Percentiles rank a stretch among this genome's conserved stretches.
Evolutionary conservation across 495 filamentous ascomycete species (phyloP).

Genomic region (Terfezia claveryi): DNA sequence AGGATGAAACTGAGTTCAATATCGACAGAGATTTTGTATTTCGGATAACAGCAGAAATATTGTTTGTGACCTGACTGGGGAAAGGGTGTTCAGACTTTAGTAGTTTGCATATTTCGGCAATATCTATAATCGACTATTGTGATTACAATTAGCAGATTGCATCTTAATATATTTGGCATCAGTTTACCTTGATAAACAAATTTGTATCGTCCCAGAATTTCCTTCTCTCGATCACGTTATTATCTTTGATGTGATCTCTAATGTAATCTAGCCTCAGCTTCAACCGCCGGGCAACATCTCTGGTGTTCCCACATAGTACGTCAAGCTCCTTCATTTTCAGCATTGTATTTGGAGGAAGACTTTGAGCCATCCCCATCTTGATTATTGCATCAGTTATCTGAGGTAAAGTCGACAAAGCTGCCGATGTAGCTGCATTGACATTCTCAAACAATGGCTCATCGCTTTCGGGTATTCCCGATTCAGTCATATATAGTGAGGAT

Average conservation of each 20-base stretch:
- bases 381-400: conserved; percentile 13
- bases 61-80: conserved; percentile 11
- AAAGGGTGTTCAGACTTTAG: conserved; percentile 16
- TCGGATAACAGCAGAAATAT: conserved; percentile 15
- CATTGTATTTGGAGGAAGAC: conserved; percentile 9
- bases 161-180: neutral
- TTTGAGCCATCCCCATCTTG: conserved; percentile 11
- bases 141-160: neutral
- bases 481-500: conserved; percentile 1
- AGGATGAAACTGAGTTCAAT: conserved; percentile 13
- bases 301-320: conserved; percentile 11
- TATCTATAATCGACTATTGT: conserved; percentile 14
- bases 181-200: conserved; percentile 16
- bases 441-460: conserved; percentile 16
- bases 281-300: conserved; percentile 14
- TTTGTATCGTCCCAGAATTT: conserved; percentile 20
- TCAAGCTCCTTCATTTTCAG: conserved; percentile 17
- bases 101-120: conserved; percentile 18
- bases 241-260: conserved; percentile 3
- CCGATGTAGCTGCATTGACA: conserved; percentile 13
- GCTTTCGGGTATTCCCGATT: neutral
- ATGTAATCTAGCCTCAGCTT: conserved; percentile 17
- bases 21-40: conserved; percentile 19
- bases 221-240: conserved; percentile 14
- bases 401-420: conserved; percentile 13